Conservation (phyloP, 2,329 filamentous ascomycete species). For the Waltergamsia citrina region DNA sequence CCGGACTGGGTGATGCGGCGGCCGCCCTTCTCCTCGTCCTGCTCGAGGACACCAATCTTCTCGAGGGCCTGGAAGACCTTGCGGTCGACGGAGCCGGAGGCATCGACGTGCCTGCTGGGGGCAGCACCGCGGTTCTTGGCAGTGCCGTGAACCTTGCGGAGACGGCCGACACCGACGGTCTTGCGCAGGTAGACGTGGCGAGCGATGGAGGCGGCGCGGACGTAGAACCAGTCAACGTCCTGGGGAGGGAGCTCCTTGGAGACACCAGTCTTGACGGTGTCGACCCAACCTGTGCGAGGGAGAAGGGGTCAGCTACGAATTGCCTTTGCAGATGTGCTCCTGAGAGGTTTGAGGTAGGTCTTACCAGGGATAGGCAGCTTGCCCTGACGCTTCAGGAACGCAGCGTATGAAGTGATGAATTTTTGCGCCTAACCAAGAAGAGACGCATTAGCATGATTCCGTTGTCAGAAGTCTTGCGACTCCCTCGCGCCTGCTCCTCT, state of each 20-base stretch:
- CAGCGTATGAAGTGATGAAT: slow-evolving; percentile 79
- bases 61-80: slow-evolving; percentile 95
- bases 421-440: slow-evolving; percentile 63
- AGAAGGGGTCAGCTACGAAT: not conserved
- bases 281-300: slow-evolving; percentile 71
- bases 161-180: slow-evolving; percentile 95
- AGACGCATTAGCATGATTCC: slow-evolving; percentile 61
- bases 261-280: slow-evolving; percentile 97
- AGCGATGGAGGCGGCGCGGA: slow-evolving; percentile 87
- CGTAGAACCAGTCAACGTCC: slow-evolving; percentile 94
- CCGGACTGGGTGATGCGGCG: slow-evolving; percentile 96
- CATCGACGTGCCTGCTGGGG: slow-evolving; percentile 91
- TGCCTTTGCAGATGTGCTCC: not conserved
- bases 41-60: slow-evolving; percentile 98
- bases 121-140: slow-evolving; percentile 94
- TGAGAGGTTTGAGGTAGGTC: slow-evolving; percentile 23
- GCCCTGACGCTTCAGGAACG: slow-evolving; percentile 89
- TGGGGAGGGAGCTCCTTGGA: slow-evolving; percentile 97
- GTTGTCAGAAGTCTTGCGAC: slow-evolving; percentile 66
- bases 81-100: slow-evolving; percentile 90
- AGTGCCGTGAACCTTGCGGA: slow-evolving; percentile 91
- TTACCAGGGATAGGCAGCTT: slow-evolving; percentile 84
- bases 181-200: slow-evolving; percentile 99
- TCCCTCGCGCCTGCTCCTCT: slow-evolving; percentile 60
- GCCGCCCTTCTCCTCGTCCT: slow-evolving; percentile 97